Percentiles rank a stretch among this genome's conserved stretches.
Conservation (phyloP, 2,329 filamentous ascomycete species). For the Colletotrichum sp. region DNA sequence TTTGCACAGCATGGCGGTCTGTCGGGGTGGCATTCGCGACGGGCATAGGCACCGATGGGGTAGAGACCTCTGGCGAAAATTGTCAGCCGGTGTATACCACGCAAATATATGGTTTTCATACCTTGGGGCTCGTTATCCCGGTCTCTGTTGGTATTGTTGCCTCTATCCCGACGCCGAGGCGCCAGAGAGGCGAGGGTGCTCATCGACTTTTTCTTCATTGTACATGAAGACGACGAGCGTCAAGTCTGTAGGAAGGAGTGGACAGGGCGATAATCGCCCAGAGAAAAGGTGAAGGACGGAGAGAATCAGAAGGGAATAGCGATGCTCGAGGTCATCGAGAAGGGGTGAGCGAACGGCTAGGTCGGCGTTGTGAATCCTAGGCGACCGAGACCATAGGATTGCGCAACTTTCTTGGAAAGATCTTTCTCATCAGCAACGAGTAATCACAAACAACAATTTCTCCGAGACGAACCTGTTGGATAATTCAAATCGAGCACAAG, state of each 20-base stretch:
- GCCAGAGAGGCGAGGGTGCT: constrained; percentile 9
- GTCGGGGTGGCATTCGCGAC: neutral
- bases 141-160: neutral
- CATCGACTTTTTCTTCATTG: constrained; percentile 14
- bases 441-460: neutral
- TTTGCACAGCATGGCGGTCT: neutral
- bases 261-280: neutral
- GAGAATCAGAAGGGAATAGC: neutral
- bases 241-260: neutral
- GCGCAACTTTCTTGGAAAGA: neutral
- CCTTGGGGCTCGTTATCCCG: neutral
- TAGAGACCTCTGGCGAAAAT: neutral
- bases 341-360: neutral
- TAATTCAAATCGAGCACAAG: neutral
- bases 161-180: constrained; percentile 5
- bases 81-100: neutral
- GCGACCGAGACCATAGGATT: neutral
- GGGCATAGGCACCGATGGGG: neutral
- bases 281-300: neutral
- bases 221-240: neutral
- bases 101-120: neutral
- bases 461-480: neutral
- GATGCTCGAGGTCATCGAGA: neutral
- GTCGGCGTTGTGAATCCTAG: neutral
- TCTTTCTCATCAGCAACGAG: neutral